Base-by-base conservation (phyloP, 1,284 basidiomycete species). In the Sporisorium reilianum region DNA sequence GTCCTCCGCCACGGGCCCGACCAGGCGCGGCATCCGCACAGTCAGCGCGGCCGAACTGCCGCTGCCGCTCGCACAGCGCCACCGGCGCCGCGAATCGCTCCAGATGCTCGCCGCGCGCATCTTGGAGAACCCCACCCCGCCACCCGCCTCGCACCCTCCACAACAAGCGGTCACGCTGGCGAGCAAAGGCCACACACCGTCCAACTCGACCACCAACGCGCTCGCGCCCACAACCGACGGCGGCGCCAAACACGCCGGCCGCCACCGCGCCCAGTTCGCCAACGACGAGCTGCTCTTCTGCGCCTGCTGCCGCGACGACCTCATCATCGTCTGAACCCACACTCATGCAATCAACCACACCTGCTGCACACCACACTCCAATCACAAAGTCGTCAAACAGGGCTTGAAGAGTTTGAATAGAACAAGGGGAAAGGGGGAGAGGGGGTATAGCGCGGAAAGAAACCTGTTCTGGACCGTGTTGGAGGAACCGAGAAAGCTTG, bases 241-340 rank as follows among this genome's bases (percentile, higher is more conserved):
- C 3, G 16, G 0, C 18, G 20, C 45, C 16, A 58, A 63, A 44
- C 32, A 20, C 0, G 67, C 73, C 14, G 49, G 59, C 18, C 38
- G 62, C 22, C 55, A 64, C 36, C 49, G 55, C 3, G 22, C n/a
- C 9, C 64, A 75, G 25, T 76, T 76, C 22, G 74, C 69, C 16
- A 72, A 73, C 69, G 74, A 73, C 42, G 63, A 72, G 48, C 58
- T 76, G 12, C 57, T 76, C 12, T 76, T 69, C 42, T 76, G 74
- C 63, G 56, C 74, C 10, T 76, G 74, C 36, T 76, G 74, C 26
- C 20, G 54, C 5, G 74, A 76, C 28, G 69, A 76, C 28, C 57
- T 76, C 14, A 72, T 76, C 62, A 71, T 76, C 8, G 74, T 76
- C n/a, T 75, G 18, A 38, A 14, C 16, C 32, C 23, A 6, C 3